phyloP scores from a whole-genome alignment of 768 basidiomycete species.

The Cantharellus anzutake region DNA sequence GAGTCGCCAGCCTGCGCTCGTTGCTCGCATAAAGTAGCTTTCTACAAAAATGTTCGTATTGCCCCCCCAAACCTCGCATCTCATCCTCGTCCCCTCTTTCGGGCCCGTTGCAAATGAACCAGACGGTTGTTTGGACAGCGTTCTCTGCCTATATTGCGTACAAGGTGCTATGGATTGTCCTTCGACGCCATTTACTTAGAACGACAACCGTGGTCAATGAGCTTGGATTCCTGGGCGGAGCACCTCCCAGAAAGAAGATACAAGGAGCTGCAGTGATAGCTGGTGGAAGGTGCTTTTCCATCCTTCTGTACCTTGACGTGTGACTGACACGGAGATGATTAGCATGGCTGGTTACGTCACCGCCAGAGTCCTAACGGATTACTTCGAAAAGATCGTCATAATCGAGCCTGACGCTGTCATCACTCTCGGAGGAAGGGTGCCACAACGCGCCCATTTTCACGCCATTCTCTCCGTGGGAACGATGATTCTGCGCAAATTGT shows the following conservation, averaged over 20 bases:
- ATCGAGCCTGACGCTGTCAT: not conserved
- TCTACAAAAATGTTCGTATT: too few species aligned
- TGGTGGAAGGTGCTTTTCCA: not conserved
- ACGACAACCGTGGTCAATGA: not conserved
- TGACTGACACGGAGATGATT: not conserved
- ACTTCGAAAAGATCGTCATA: not conserved
- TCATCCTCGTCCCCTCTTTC: too few species aligned
- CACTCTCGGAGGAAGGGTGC: not conserved
- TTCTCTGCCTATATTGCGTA: not conserved
- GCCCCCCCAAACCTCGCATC: too few species aligned
- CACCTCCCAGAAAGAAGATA: not conserved
- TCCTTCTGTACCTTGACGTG: not conserved
- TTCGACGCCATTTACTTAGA: not conserved
- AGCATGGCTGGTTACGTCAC: not conserved
- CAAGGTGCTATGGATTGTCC: not conserved
- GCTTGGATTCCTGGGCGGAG: not conserved
- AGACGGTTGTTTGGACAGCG: not conserved
- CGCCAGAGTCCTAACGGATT: not conserved
- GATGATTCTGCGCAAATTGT: not conserved
- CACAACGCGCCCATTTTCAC: not conserved
- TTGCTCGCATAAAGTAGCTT: too few species aligned
- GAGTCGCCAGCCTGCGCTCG: too few species aligned
- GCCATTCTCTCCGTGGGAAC: not conserved
- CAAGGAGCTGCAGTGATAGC: not conserved
- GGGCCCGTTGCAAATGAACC: too few species aligned